Percentiles rank a stretch among this genome's conserved stretches.
These are phyloP conservation scores for Anisogramma anomala DNA, from an alignment of 2,329 filamentous ascomycete genomes.

Conservation along the genomic window DNA sequence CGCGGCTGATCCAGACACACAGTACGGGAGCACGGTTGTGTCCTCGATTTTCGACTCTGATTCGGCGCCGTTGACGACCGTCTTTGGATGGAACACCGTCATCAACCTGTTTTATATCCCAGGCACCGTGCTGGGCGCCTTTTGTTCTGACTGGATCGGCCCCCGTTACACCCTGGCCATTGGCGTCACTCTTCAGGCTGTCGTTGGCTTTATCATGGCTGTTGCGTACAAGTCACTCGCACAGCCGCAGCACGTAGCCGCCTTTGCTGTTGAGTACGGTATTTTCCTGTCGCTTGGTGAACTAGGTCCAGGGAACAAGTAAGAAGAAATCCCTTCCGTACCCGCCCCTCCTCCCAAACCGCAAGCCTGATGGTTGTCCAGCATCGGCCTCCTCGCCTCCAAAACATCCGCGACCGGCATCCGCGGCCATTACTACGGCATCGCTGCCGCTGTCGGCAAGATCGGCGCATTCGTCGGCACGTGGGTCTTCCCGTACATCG, in stretches of 20 bases:
- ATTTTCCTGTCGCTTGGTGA: constrained; percentile 70
- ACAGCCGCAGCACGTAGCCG: constrained; percentile 53
- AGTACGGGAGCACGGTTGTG: constrained; percentile 71
- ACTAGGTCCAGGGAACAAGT: constrained; percentile 75
- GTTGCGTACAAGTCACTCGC: constrained; percentile 63
- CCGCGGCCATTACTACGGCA: constrained; percentile 65
- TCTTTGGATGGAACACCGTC: constrained; percentile 80
- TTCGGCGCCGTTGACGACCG: constrained; percentile 50
- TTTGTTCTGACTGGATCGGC: constrained; percentile 66
- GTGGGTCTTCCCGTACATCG: constrained; percentile 67
- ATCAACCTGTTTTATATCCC: constrained; percentile 85
- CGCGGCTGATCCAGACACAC: too few species aligned
- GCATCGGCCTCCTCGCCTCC: constrained; percentile 70
- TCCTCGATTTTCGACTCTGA: constrained; percentile 46
- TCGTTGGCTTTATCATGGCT: constrained; percentile 83
- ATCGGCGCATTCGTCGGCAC: constrained; percentile 77
- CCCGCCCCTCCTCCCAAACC: neutral
- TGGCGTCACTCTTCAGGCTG: constrained; percentile 60
- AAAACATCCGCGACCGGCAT: constrained; percentile 84
- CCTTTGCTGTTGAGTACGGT: constrained; percentile 68
- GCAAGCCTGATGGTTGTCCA: neutral
- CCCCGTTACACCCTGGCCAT: constrained; percentile 62
- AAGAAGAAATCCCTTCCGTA: neutral
- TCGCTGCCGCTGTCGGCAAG: constrained; percentile 63
- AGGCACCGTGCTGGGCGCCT: constrained; percentile 66